Base-by-base conservation (phyloP, 257 asterid genomes). In the Mentha longifolia region DNA sequence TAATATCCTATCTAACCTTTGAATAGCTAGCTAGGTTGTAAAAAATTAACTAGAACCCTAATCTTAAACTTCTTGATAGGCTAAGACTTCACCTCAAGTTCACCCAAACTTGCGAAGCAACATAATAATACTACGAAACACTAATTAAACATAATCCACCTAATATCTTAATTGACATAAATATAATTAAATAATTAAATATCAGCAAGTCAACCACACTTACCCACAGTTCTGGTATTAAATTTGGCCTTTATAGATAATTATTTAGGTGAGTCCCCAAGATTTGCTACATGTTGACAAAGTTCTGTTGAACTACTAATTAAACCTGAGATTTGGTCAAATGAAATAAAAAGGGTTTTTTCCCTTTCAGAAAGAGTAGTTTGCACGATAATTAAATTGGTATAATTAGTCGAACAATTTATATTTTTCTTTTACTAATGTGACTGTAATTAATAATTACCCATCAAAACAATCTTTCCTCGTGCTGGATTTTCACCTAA, bases 401-500 rank as follows among this genome's bases (percentile, higher is more conserved):
- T 65, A 74, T 71, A 55, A 64, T 71, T 57, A 78, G 81, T 83
- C 81, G 81, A 86, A 68, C 72, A 13, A 63, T 39, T 72, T 30
- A 43, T 22, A 12, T 25, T 71, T 61, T 49, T 50, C 33, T 15
- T 56, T 63, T 22, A 65, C 42, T 25, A 39, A 31, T 42, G 31
- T 35, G 71, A 67, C 56, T 51, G 35, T 47, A 49, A 82, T 72
- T 52, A 74, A 71, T 75, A 42, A 71, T 78, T 78, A 72, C 65
- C 75, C 46, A 74, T 75, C 80, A 45, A 45, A 78, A 35, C 52
- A 9, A 7, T 62, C 35, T 28, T 68, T 19, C 50, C 70, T 61
- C 57, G 25, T 28, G 52, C 72, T 71, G 79, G 78, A 49, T 59
- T 79, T 77, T 60, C 73, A 84, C 87, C 92, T 82, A 86, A 84